phyloP scores from a whole-genome alignment of 2,329 filamentous ascomycete genomes.

The Orbilia brochopaga region DNA sequence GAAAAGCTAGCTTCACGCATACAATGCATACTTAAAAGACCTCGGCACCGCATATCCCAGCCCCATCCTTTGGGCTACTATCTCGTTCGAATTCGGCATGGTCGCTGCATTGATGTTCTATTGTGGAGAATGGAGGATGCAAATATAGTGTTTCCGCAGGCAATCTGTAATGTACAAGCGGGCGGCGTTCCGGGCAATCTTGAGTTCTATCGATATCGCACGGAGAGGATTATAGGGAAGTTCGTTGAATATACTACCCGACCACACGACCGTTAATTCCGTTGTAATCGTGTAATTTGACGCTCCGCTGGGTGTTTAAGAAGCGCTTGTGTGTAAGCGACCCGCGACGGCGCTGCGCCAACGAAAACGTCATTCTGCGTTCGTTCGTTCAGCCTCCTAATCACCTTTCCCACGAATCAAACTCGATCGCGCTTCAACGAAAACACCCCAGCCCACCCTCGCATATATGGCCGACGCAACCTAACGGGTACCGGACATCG shows the following conservation, averaged over 20 bases:
- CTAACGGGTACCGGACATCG: slow-evolving; percentile 14
- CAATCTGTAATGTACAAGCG: slow-evolving; percentile 29
- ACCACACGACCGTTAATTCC: slow-evolving; percentile 2
- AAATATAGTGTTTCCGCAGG: slow-evolving; percentile 8
- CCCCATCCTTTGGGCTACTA: background rate
- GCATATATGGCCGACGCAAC: slow-evolving; percentile 26
- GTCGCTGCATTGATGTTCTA: background rate
- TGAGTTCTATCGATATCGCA: background rate
- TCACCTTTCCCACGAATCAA: slow-evolving; percentile 3
- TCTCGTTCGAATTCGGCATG: background rate
- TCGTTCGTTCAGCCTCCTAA: slow-evolving; percentile 18
- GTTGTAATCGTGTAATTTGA: background rate
- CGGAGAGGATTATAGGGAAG: slow-evolving; percentile 33
- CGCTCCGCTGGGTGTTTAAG: no score
- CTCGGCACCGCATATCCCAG: no score
- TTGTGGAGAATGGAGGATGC: slow-evolving; percentile 15
- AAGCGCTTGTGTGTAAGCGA: slow-evolving; percentile 12
- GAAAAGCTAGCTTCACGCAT: slow-evolving; percentile 52
- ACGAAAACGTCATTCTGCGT: slow-evolving; percentile 41
- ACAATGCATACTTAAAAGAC: background rate
- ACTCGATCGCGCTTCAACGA: background rate
- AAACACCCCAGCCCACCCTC: background rate
- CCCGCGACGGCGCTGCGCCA: slow-evolving; percentile 32
- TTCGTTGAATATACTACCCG: slow-evolving; percentile 17
- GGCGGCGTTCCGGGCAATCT: slow-evolving; percentile 38